Evolutionary conservation across 257 asterid genomes (phyloP).

Genomic region (Agastache rugosa): DNA sequence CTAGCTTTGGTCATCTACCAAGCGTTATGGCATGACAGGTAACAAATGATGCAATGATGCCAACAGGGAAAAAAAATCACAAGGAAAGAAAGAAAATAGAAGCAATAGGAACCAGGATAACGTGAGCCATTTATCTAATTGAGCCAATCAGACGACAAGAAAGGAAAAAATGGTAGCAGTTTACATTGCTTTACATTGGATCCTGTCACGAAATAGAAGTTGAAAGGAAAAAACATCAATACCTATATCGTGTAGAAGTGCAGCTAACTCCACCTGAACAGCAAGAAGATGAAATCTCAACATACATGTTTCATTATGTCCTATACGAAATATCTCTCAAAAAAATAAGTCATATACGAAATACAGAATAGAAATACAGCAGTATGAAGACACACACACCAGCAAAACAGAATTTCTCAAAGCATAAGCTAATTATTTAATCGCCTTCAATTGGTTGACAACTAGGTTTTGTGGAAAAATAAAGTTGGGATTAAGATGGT

Average conservation of each 20-base stretch:
- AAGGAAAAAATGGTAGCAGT: not conserved
- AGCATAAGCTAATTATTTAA: conserved; percentile 4
- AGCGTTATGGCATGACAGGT: not conserved
- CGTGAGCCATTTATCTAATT: not conserved
- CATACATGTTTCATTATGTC: not conserved
- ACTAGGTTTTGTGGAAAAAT: conserved; percentile 12
- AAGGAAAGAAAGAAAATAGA: not conserved
- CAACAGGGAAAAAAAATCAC: not conserved
- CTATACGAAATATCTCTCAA: too few relatives aligned
- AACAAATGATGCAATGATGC: not conserved
- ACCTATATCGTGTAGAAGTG: conserved; percentile 96
- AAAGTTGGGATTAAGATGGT: not conserved
- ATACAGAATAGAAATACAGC: conserved; percentile 7
- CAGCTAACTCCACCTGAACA: conserved; percentile 92
- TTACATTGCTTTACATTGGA: not conserved
- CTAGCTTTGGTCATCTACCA: not conserved
- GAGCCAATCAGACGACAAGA: conserved; percentile 17
- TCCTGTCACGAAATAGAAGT: not conserved
- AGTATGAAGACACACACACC: not conserved
- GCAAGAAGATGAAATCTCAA: conserved; percentile 34
- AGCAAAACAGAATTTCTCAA: not conserved
- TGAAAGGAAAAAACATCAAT: conserved; percentile 28
- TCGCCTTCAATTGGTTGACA: not conserved
- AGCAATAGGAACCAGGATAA: conserved; percentile 3
- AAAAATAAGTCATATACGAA: conserved; percentile 4